Base-by-base conservation (phyloP, 2,329 filamentous ascomycete genomes). In the Penicillium aurantiogriseum region DNA sequence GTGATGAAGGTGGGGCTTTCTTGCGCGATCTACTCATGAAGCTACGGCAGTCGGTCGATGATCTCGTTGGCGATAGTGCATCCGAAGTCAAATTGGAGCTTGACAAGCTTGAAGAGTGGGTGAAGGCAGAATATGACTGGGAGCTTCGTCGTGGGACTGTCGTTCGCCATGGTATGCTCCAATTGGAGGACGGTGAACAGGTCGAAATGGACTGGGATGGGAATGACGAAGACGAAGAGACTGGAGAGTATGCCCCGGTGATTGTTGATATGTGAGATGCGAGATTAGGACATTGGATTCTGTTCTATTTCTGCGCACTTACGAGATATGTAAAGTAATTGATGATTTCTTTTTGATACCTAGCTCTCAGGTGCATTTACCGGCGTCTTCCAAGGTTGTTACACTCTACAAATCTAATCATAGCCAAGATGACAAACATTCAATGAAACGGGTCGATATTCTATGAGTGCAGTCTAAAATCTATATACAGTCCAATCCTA, bases 221-320 rank as follows among this genome's bases (percentile, higher is more conserved):
- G 44, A 83, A 83, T 65, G 84, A 87, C 51, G 84, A 84, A 65
- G 84, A 87, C 21, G 85, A 88, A 50, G 85, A 88, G 71, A 81
- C 78, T 13, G 85, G 85, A 11, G 85, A 88, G 63, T 88, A 85
- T 77, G 85, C 85, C 31, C 85, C 85, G 21, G 75, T 81, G 38
- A 71, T 88, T 33, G 84, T 88, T 21, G 82, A 87, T n/a, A 44
- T 27, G 45, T 47, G 44, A 47, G 58, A 54, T 76, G 44, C 73
- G 59, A 17, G 69, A 67, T 33, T 58, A 53, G 11, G 47, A 47
- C 27, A n/a, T 35, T 4, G 13, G 5, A 21, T 39, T 15, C 27
- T 3, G n/a, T 29, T 19, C 19, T 21, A 10, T 33, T 13, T 40
- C 27, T 29, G 8, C 21, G 29, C 47, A n/a, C 19, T 31, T 10